Conservation (phyloP, 805 yeast genomes). For the Starmerella stigmatis region DNA sequence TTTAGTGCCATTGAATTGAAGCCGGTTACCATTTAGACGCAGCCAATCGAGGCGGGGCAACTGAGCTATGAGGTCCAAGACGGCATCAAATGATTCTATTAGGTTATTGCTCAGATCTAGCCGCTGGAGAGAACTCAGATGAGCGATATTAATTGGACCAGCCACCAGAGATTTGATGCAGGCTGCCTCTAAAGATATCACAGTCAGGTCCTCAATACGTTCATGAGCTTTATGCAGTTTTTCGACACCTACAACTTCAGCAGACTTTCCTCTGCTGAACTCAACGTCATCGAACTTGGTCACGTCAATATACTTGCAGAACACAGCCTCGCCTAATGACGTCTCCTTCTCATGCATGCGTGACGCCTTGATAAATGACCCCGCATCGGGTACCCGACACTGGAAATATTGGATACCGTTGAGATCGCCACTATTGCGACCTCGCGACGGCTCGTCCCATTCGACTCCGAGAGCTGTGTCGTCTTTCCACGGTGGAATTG, state of each 20-base stretch:
- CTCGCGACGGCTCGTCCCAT: conserved; percentile 66
- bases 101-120: conserved; percentile 57
- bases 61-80: conserved; percentile 33
- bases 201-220: conserved; percentile 37
- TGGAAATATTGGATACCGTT: conserved; percentile 49
- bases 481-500: conserved; percentile 51
- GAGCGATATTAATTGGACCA: neutral
- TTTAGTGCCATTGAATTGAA: conserved; percentile 13
- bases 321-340: conserved; percentile 43
- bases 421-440: conserved; percentile 59
- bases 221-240: conserved; percentile 41
- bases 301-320: conserved; percentile 38
- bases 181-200: conserved; percentile 41
- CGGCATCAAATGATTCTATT: conserved; percentile 34
- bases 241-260: conserved; percentile 58
- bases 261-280: conserved; percentile 45
- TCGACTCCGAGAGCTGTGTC: conserved; percentile 62
- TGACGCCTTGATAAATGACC: conserved; percentile 50
- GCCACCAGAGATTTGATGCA: conserved; percentile 25
- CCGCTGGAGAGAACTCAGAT: conserved; percentile 18
- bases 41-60: conserved; percentile 34
- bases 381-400: conserved; percentile 36
- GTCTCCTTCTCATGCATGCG: conserved; percentile 30
- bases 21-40: conserved; percentile 39
- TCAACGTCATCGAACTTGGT: conserved; percentile 29